Evolutionary conservation across 2,329 filamentous ascomycete species (phyloP).

Genomic region (Fusarium sarcochroum): DNA sequence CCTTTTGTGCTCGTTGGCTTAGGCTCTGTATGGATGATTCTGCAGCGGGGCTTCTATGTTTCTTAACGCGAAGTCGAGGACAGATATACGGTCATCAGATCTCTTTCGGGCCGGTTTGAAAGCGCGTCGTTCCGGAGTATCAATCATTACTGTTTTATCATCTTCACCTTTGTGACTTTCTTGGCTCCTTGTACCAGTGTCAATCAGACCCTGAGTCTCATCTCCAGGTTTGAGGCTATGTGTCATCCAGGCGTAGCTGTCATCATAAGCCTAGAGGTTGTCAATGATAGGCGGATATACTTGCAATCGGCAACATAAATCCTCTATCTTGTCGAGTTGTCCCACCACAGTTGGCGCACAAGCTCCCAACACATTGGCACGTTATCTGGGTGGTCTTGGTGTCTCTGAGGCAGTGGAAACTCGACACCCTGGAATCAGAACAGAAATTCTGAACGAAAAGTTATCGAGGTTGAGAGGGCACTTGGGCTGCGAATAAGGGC

Average conservation of each 20-base stretch:
- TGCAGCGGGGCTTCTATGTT: no score
- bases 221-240: accelerated
- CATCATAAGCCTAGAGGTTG: accelerated
- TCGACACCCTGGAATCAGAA: neutral
- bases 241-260: neutral
- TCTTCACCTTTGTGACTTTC: no score
- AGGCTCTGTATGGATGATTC: no score
- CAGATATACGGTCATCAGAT: no score
- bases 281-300: accelerated
- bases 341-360: neutral
- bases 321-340: neutral
- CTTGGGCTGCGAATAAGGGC: no score
- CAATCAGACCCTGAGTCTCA: accelerated
- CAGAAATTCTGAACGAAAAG: neutral
- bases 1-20: no score
- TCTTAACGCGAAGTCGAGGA: no score
- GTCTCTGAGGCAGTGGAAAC: neutral
- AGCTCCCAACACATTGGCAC: neutral
- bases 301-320: neutral
- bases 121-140: no score
- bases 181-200: neutral
- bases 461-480: no score
- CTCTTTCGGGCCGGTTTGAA: no score
- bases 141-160: no score
- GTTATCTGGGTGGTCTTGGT: neutral